Base-by-base conservation (phyloP, 495 filamentous ascomycete genomes). In the Lophiotrema nucula region DNA sequence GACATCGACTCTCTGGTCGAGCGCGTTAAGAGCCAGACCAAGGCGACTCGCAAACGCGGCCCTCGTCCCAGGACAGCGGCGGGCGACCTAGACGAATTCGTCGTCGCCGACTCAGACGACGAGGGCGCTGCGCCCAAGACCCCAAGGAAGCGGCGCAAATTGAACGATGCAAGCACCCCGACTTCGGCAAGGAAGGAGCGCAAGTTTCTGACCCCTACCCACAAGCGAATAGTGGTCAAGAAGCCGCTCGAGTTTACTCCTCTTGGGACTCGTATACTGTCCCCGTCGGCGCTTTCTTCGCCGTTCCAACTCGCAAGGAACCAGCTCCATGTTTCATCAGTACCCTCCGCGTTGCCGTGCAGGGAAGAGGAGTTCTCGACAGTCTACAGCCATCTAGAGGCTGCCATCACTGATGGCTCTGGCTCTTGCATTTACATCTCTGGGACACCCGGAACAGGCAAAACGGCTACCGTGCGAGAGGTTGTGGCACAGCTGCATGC, bases 391-490 rank as follows among this genome's bases (percentile, higher is more conserved):
- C 89, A 97, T 69, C 87, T 99, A 37, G 91, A 95, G 63, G 86
- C 90, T 10, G 95, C 95, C 55, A 97, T 99, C 69, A 87, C 88
- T 45, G 92, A 95, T 56, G 95, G 92, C 33, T 87, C 88, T 3
- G 95, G 95, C 6, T 83, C 90, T 3, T 99, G 95, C 70, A 96
- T 99, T 68, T 99, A 99, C 74, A 97, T 99, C 51, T 96, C 95
- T n/a, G 95, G 95, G 35, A 97, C 92, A 0, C 95, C 95, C 0
- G 95, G 95, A n/a, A 99, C 95, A 0, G 95, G 95, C 49, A 99
- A 99, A 69, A 99, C 95, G 5, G 95, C 95, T 23, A 99, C 95
- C 0, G 92, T 99, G 8, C 88, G 95, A 53, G 95, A 97, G 73
- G 93, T 97, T 2, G 86, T 97, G 6, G 84, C 88, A 16, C 88